These are phyloP conservation scores for Mollisia scopiformis DNA, from an alignment of 2,329 filamentous ascomycete genomes.

Conservation along the genomic window DNA sequence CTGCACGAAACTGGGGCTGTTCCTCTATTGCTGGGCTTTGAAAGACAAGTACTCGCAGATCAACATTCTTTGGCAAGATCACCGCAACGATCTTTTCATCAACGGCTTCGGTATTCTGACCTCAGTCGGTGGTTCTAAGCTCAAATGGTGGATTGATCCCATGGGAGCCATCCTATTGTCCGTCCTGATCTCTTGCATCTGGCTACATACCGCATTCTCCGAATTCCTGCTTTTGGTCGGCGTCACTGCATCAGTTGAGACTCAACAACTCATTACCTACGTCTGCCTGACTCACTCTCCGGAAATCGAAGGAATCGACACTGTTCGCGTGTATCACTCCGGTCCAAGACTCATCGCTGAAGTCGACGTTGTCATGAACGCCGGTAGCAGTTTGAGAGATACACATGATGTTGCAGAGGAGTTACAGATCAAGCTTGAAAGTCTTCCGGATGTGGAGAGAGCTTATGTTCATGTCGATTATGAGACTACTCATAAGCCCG, in stretches of 20 bases:
- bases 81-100: conserved; percentile 96
- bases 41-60: conserved; percentile 92
- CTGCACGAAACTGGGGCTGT: conserved; percentile 78
- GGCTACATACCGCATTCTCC: conserved; percentile 81
- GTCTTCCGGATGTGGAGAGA: conserved; percentile 86
- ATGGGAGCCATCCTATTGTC: conserved; percentile 87
- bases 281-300: conserved; percentile 92
- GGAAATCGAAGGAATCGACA: conserved; percentile 84
- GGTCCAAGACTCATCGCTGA: conserved; percentile 90
- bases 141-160: conserved; percentile 94
- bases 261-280: conserved; percentile 93
- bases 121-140: conserved; percentile 85
- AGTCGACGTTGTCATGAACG: conserved; percentile 94
- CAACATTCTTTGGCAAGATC: conserved; percentile 92
- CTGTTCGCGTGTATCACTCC: conserved; percentile 90
- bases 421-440: conserved; percentile 92
- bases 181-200: conserved; percentile 75
- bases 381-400: conserved; percentile 68
- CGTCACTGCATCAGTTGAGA: conserved; percentile 81
- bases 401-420: conserved; percentile 95
- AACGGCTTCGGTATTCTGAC: conserved; percentile 93
- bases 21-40: conserved; percentile 90
- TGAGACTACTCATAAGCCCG: conserved; percentile 92
- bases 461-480: conserved; percentile 98
- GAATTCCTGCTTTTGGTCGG: conserved; percentile 94